These are phyloP conservation scores for Euphorbia peplus DNA, from an alignment of 345 rosid genomes.

Conservation along the genomic window DNA sequence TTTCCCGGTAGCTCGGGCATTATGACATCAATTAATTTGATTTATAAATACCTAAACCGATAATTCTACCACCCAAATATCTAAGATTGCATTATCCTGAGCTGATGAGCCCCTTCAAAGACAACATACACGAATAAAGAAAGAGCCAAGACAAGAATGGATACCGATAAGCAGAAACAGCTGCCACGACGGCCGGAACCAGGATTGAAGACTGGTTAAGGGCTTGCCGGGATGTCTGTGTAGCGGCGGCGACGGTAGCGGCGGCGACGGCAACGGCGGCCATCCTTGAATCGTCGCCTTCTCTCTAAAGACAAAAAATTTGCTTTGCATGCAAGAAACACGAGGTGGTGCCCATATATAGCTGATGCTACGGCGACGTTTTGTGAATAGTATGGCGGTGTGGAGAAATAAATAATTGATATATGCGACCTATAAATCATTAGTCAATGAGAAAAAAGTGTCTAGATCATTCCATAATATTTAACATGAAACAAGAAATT, in stretches of 20 bases:
- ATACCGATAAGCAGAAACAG: conserved; percentile 10
- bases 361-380: background rate
- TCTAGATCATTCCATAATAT: background rate
- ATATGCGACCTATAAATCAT: too few relatives aligned
- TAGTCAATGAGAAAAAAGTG: background rate
- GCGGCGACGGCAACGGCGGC: conserved; percentile 1
- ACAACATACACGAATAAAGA: background rate
- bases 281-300: background rate
- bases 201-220: conserved; percentile 4
- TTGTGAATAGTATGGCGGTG: background rate
- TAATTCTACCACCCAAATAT: background rate
- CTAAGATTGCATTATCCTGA: background rate
- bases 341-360: background rate
- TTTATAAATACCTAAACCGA: background rate
- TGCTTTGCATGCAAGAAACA: conserved; percentile 2
- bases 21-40: too few relatives aligned
- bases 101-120: too few relatives aligned
- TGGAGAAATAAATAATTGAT: too few relatives aligned
- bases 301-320: background rate
- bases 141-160: background rate
- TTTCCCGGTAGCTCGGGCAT: too few relatives aligned
- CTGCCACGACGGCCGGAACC: background rate
- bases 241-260: background rate
- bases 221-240: conserved; percentile 6
- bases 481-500: too few relatives aligned